Conservation (phyloP, 2,329 filamentous ascomycete genomes). For the Diaporthe nobilis region DNA sequence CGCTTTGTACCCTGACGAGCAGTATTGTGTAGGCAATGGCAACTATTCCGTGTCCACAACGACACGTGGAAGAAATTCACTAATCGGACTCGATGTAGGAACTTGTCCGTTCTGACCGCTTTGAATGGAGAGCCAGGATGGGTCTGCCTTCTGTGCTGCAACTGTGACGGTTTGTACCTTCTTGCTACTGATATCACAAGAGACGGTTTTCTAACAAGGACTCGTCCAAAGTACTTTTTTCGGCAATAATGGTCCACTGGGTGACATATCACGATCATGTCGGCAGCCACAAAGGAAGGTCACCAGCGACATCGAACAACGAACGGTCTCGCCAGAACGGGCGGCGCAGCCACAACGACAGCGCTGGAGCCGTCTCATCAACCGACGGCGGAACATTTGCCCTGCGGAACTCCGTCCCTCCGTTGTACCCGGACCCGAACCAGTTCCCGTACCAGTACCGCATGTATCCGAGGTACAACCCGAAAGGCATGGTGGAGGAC, state of each 20-base stretch:
- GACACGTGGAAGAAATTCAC: not conserved
- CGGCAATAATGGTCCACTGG: slow-evolving; percentile 64
- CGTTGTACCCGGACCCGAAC: not conserved
- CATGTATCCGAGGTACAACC: slow-evolving; percentile 21
- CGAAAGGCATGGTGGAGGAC: slow-evolving; percentile 22
- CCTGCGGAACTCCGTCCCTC: not conserved
- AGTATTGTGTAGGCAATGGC: slow-evolving; percentile 65
- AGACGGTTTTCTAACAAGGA: not conserved
- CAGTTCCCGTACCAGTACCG: slow-evolving; percentile 30
- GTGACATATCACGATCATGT: slow-evolving; percentile 58
- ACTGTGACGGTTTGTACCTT: slow-evolving; percentile 68
- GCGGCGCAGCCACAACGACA: not conserved
- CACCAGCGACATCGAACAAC: slow-evolving; percentile 1
- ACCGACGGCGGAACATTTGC: slow-evolving; percentile 17
- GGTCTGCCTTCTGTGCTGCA: slow-evolving; percentile 77
- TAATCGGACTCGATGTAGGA: slow-evolving; percentile 54
- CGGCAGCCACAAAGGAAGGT: slow-evolving; percentile 25
- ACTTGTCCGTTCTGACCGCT: slow-evolving; percentile 70
- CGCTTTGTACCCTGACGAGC: slow-evolving; percentile 68
- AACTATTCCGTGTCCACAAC: too few species aligned
- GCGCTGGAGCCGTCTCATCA: not conserved
- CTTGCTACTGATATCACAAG: not conserved
- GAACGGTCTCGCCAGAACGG: slow-evolving; percentile 24
- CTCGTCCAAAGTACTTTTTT: slow-evolving; percentile 66
- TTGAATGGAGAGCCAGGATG: slow-evolving; percentile 73